phyloP scores from a whole-genome alignment of 148 eudicot genomes.

The Mesembryanthemum crystallinum region DNA sequence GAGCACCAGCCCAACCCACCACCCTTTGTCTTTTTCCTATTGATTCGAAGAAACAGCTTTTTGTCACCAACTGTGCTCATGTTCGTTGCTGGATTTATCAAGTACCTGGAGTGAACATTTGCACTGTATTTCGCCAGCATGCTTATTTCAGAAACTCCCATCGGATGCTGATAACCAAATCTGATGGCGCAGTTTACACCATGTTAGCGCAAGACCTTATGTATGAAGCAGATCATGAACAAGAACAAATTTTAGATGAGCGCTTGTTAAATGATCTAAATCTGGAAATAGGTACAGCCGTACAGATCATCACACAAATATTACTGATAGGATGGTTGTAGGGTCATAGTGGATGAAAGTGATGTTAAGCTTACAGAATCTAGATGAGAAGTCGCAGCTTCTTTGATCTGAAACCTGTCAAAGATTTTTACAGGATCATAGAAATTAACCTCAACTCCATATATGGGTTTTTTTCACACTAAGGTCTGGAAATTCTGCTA shows the following conservation, averaged over 20 bases:
- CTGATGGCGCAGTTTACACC: no score
- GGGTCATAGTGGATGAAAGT: slow-evolving; percentile 18
- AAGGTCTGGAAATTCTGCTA: no score
- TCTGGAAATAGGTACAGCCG: no score
- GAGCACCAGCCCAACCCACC: no score
- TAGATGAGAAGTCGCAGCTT: background rate
- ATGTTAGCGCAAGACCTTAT: no score
- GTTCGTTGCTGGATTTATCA: background rate
- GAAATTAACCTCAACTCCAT: slow-evolving; percentile 35
- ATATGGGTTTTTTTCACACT: slow-evolving; percentile 34
- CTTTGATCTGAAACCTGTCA: background rate
- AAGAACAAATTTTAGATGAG: no score
- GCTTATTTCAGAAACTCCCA: background rate
- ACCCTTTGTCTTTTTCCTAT: background rate
- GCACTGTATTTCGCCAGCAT: slow-evolving; percentile 6
- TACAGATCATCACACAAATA: no score
- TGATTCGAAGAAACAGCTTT: background rate
- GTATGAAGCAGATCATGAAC: background rate
- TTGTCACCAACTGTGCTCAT: background rate
- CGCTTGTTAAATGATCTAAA: no score
- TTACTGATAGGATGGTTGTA: background rate
- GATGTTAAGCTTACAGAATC: slow-evolving; percentile 21
- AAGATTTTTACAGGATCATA: slow-evolving; percentile 20
- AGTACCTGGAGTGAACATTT: background rate
- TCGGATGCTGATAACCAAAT: no score